A percentile compares a stretch with the other conserved stretches of the same genome.
Evolutionary conservation across 2,329 filamentous ascomycete genomes (phyloP).

Genomic region (Helminthosporium solani): DNA sequence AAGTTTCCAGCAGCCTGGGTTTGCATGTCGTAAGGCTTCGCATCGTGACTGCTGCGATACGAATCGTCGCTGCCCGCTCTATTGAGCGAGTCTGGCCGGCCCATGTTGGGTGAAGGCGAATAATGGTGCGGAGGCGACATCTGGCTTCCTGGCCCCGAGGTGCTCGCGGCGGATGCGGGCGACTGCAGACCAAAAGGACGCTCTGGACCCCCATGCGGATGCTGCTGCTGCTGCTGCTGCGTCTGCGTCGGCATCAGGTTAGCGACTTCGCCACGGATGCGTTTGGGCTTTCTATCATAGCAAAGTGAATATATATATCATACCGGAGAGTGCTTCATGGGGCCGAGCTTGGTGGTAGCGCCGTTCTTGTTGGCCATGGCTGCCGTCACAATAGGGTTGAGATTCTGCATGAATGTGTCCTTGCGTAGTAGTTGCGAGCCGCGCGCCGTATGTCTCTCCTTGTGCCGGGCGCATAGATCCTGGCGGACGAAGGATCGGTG

Average conservation of each 20-base stretch:
- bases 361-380: constrained; percentile 38
- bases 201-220: constrained; percentile 14
- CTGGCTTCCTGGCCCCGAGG: constrained; percentile 22
- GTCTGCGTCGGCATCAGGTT: constrained; percentile 13
- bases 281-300: not conserved
- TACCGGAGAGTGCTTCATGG: constrained; percentile 23
- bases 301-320: constrained; percentile 15
- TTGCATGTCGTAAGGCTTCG: constrained; percentile 41
- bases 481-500: constrained; percentile 88
- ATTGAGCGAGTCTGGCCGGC: constrained; percentile 34
- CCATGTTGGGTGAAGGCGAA: constrained; percentile 34
- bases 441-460: constrained; percentile 56
- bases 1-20: constrained; percentile 35
- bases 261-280: constrained; percentile 5
- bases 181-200: constrained; percentile 33
- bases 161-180: constrained; percentile 28
- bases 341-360: constrained; percentile 21
- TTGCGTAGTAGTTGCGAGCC: constrained; percentile 75
- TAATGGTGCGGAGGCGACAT: constrained; percentile 40
- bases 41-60: constrained; percentile 30
- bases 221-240: no score
- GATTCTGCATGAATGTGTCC: constrained; percentile 63
- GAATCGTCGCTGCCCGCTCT: constrained; percentile 39
- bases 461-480: constrained; percentile 76
- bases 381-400: constrained; percentile 45